These are phyloP conservation scores for Ganoderma resinaceum DNA, from an alignment of 1,284 basidiomycete genomes.

Conservation along the genomic window DNA sequence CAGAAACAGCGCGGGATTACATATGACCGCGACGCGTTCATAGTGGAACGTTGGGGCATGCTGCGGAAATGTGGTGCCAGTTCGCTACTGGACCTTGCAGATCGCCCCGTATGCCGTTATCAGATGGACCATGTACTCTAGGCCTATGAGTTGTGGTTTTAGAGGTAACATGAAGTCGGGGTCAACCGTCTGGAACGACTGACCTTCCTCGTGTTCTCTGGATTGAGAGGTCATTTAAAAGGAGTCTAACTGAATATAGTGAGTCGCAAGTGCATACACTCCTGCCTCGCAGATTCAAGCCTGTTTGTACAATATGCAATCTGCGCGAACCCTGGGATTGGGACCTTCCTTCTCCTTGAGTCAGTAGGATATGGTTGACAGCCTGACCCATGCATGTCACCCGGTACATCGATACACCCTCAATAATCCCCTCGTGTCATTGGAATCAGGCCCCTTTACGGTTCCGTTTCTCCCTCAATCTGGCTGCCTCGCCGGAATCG, in stretches of 20 bases:
- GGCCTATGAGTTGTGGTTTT: background rate
- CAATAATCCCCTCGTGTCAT: conserved; percentile 36
- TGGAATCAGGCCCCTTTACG: conserved; percentile 26
- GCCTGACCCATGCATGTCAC: conserved; percentile 30
- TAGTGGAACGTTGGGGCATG: background rate
- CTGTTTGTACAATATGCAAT: background rate
- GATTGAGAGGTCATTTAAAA: background rate
- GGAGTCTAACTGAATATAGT: background rate
- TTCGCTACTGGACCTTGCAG: background rate
- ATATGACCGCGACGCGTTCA: background rate
- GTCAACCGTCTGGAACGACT: background rate
- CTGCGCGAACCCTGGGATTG: background rate
- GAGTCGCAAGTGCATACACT: too few species aligned
- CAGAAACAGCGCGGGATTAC: background rate
- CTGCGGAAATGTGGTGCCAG: too few species aligned
- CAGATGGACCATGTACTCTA: background rate
- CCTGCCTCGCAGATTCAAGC: background rate
- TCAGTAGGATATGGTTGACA: background rate
- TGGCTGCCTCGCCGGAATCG: conserved; percentile 13
- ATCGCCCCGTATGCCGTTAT: background rate
- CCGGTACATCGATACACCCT: conserved; percentile 37
- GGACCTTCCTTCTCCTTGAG: background rate
- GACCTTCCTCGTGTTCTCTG: background rate
- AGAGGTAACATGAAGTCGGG: background rate
- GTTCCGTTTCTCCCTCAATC: conserved; percentile 34